Percentiles rank a stretch among this genome's conserved stretches.
These are phyloP conservation scores for Trichodelitschia bisporula DNA, from an alignment of 495 filamentous ascomycete genomes.

Conservation along the genomic window DNA sequence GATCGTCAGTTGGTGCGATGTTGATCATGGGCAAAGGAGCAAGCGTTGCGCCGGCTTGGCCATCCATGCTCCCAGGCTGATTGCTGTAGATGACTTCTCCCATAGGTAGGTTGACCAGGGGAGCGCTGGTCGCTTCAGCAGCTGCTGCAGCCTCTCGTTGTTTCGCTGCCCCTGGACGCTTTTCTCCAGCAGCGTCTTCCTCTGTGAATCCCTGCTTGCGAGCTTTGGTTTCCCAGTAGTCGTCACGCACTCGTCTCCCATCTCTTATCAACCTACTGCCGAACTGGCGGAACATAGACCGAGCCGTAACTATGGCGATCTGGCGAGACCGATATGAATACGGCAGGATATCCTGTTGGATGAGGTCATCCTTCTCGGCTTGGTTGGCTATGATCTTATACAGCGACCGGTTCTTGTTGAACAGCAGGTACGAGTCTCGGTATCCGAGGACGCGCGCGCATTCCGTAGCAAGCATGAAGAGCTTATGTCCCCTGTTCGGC, in stretches of 20 bases:
- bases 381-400: constrained; percentile 97
- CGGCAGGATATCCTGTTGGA: constrained; percentile 79
- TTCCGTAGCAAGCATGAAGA: constrained; percentile 98
- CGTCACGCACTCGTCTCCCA: constrained; percentile 78
- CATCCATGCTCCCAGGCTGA: constrained; percentile 21
- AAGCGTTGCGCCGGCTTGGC: constrained; percentile 21
- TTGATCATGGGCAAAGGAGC: constrained; percentile 69
- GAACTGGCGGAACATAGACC: constrained; percentile 98
- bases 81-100: constrained; percentile 69
- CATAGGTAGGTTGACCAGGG: constrained; percentile 32
- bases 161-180: constrained; percentile 78
- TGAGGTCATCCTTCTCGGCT: constrained; percentile 87
- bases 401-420: constrained; percentile 96
- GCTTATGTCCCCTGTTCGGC: constrained; percentile 67
- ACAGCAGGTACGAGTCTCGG: constrained; percentile 88
- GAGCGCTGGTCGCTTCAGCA: constrained; percentile 18
- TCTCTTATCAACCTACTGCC: constrained; percentile 83
- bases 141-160: constrained; percentile 59
- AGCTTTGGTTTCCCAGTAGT: constrained; percentile 97
- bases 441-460: constrained; percentile 89
- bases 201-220: constrained; percentile 96
- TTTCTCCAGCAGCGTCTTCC: constrained; percentile 87
- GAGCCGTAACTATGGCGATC: constrained; percentile 95
- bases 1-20: constrained; percentile 51
- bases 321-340: constrained; percentile 96